Conservation (phyloP, 495 filamentous ascomycete species). For the Penicillium tannophilum region DNA sequence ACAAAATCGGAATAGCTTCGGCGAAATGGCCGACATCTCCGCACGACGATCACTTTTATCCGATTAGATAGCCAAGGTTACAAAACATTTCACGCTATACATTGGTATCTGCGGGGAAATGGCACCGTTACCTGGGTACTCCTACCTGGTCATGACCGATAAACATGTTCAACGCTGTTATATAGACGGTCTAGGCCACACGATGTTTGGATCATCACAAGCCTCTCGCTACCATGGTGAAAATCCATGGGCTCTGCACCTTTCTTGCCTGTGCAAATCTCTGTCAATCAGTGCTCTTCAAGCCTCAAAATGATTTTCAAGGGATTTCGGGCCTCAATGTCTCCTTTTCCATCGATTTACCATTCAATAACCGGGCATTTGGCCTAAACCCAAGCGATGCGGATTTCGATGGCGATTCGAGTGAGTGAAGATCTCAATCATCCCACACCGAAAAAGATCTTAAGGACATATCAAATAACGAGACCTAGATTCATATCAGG, state of each 20-base stretch:
- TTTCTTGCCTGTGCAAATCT: slow-evolving; percentile 5
- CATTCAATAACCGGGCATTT: slow-evolving; percentile 50
- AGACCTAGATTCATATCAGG: slow-evolving; percentile 45
- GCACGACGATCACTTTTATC: slow-evolving; percentile 6
- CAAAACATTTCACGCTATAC: slow-evolving; percentile 2
- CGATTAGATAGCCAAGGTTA: slow-evolving; percentile 11
- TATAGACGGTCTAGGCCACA: neutral
- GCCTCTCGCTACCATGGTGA: neutral
- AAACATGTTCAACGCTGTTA: neutral
- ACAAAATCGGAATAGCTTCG: slow-evolving; percentile 10
- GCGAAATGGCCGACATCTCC: slow-evolving; percentile 15
- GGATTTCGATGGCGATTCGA: slow-evolving; percentile 40
- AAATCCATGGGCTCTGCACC: neutral
- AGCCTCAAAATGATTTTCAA: slow-evolving; percentile 28
- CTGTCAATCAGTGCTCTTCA: slow-evolving; percentile 21
- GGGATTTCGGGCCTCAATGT: slow-evolving; percentile 8
- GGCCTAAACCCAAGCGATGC: slow-evolving; percentile 44
- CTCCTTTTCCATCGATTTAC: slow-evolving; percentile 33
- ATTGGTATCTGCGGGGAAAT: slow-evolving; percentile 20
- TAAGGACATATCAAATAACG: neutral
- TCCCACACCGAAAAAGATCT: too few species aligned
- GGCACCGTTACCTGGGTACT: slow-evolving; percentile 10
- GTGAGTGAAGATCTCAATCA: slow-evolving; percentile 13
- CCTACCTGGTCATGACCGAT: neutral
- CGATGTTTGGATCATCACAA: neutral